Base-by-base conservation (phyloP, 306 rosid genomes). In the Prosopis cineraria region DNA sequence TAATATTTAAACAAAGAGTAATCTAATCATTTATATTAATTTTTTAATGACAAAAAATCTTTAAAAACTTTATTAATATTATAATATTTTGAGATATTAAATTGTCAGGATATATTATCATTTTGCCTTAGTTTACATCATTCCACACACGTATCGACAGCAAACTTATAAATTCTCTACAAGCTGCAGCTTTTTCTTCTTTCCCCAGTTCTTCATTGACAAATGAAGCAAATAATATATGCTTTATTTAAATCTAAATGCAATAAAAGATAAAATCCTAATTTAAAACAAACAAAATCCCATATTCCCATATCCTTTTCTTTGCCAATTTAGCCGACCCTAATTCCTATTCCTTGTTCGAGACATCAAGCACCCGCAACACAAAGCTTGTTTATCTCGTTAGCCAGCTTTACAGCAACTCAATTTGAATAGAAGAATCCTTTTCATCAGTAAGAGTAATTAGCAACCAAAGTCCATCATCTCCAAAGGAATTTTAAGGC, bases 401-500 rank as follows among this genome's bases (percentile, higher is more conserved):
- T 36, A 64, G 16, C 45, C 9, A 3, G 14, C 45, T n/a, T n/a
- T 33, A 19, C 44, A 34, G 70, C 45, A 5, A n/a, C 45, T 34
- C 25, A 19, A 64, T 64, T 50, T 50, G 25, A 50, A 1, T 5
- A 50, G 5, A 20, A 29, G 5, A 7, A 2, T 53, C 11, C 12
- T 53, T 52, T 65, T 36, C 70, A 52, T 39, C 24, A n/a, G 56
- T 60, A 40, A 56, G 56, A 72, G 58, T 33, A 2, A 25, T 70
- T 48, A 63, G 40, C 63, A 70, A 64, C 72, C 7, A n/a, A 41
- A 39, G 11, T 85, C 85, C 50, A 89, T 62, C 90, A 90, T 81
- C 53, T 73, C 84, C 47, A 82, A 64, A 13, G 98, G 96, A 65
- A 85, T 65, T 80, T 84, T 89, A 25, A 91, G 88, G 62, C 96